Evolutionary conservation across 306 rosid species (phyloP).

Genomic region (Medicago arabica): DNA sequence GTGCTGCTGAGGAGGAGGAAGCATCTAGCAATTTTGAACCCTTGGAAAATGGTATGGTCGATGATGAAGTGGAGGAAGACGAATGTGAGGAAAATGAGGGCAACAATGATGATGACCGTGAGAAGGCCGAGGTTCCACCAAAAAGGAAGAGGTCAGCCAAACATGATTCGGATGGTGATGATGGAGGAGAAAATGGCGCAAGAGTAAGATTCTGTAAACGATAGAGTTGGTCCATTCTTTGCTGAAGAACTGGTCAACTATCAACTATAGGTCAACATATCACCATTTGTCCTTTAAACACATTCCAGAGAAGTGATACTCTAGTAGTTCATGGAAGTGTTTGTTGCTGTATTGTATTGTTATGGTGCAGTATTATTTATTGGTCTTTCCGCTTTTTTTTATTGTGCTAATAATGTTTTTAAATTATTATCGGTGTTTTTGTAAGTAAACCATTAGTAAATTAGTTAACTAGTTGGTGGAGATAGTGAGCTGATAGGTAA

Average conservation of each 20-base stretch:
- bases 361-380: constrained; percentile 29
- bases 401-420: too few species aligned
- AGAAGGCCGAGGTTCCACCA: constrained; percentile 64
- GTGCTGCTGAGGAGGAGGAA: constrained; percentile 79
- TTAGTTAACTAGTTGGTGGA: too few species aligned
- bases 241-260: too few species aligned
- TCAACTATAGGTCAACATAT: too few species aligned
- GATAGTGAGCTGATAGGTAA: too few species aligned
- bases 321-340: constrained; percentile 46
- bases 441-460: too few species aligned
- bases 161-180: constrained; percentile 63
- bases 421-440: too few species aligned
- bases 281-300: constrained; percentile 40
- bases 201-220: constrained; percentile 75
- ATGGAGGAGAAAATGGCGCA: constrained; percentile 68
- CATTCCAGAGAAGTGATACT: constrained; percentile 50
- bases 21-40: constrained; percentile 90
- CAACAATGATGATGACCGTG: constrained; percentile 24
- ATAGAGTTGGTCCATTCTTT: constrained; percentile 51
- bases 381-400: too few species aligned
- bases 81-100: background rate
- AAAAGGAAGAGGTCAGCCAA: constrained; percentile 82
- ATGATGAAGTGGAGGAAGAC: constrained; percentile 37
- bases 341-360: constrained; percentile 49
- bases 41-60: constrained; percentile 73